Percentiles rank a stretch among this genome's conserved stretches.
phyloP scores from a whole-genome alignment of 192 early-diverging fungal genomes.

The Coemansia sp. region DNA sequence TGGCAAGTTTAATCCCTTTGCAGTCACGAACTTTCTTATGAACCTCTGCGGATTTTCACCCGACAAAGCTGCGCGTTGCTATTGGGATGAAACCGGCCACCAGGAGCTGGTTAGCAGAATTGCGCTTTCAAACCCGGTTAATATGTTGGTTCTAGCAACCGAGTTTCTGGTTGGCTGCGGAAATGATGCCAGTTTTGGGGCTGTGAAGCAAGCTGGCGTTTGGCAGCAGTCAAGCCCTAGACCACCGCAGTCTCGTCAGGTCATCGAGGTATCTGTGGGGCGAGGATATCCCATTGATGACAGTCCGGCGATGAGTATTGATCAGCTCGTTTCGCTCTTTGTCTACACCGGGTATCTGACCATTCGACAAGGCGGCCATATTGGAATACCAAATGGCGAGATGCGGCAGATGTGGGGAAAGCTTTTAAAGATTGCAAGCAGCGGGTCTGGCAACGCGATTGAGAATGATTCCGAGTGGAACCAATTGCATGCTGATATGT shows the following conservation, averaged over 20 bases:
- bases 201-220: too few species aligned
- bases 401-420: too few species aligned
- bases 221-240: too few species aligned
- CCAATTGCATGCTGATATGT: too few species aligned
- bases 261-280: too few species aligned
- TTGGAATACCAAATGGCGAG: slow-evolving; percentile 1
- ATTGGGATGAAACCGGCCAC: background rate
- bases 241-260: too few species aligned
- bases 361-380: background rate
- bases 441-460: too few species aligned
- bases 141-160: background rate
- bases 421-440: too few species aligned
- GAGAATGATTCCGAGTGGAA: too few species aligned
- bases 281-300: too few species aligned
- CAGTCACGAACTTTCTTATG: slow-evolving; percentile 1
- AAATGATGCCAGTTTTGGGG: too few species aligned
- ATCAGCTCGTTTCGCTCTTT: slow-evolving; percentile 16
- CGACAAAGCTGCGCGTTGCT: background rate
- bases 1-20: slow-evolving; percentile 13
- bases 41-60: background rate
- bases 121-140: background rate
- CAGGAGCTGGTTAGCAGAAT: background rate
- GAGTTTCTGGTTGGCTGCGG: slow-evolving; percentile 1
- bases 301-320: background rate
- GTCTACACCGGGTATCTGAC: slow-evolving; percentile 21